These are phyloP conservation scores for Davidsoniella australis DNA, from an alignment of 2,329 filamentous ascomycete genomes.

Conservation along the genomic window DNA sequence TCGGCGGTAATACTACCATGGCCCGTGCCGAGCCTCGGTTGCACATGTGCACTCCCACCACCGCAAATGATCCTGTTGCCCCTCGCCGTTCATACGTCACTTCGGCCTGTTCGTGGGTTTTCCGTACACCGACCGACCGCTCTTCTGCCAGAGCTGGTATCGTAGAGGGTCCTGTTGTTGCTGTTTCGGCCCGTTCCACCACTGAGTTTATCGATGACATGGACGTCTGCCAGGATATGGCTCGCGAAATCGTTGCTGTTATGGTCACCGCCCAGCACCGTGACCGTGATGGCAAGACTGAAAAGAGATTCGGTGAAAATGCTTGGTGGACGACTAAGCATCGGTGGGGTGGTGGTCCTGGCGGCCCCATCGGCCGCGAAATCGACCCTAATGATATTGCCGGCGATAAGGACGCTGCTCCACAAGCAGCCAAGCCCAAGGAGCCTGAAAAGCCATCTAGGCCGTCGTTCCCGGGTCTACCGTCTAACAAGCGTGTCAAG, in stretches of 20 bases:
- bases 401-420: slow-evolving; percentile 28
- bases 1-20: slow-evolving; percentile 42
- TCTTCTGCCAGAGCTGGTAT: slow-evolving; percentile 41
- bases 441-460: slow-evolving; percentile 9
- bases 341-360: slow-evolving; percentile 46
- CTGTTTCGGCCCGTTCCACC: slow-evolving; percentile 39
- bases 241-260: slow-evolving; percentile 41
- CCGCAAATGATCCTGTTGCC: slow-evolving; percentile 13
- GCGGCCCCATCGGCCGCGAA: slow-evolving; percentile 46
- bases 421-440: slow-evolving; percentile 15
- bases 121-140: slow-evolving; percentile 41
- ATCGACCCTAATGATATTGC: slow-evolving; percentile 30
- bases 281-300: slow-evolving; percentile 36
- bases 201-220: slow-evolving; percentile 33
- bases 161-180: slow-evolving; percentile 44
- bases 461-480: slow-evolving; percentile 14
- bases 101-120: slow-evolving; percentile 42
- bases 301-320: slow-evolving; percentile 38
- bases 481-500: slow-evolving; percentile 29
- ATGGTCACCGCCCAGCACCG: slow-evolving; percentile 48
- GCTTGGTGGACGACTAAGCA: slow-evolving; percentile 45
- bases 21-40: slow-evolving; percentile 42
- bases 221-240: slow-evolving; percentile 46
- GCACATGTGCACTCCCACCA: slow-evolving; percentile 28
- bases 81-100: slow-evolving; percentile 37